These are phyloP conservation scores for Durusdinium trenchii DNA, from an alignment of 73 alveolate genomes.

Conservation along the genomic window DNA sequence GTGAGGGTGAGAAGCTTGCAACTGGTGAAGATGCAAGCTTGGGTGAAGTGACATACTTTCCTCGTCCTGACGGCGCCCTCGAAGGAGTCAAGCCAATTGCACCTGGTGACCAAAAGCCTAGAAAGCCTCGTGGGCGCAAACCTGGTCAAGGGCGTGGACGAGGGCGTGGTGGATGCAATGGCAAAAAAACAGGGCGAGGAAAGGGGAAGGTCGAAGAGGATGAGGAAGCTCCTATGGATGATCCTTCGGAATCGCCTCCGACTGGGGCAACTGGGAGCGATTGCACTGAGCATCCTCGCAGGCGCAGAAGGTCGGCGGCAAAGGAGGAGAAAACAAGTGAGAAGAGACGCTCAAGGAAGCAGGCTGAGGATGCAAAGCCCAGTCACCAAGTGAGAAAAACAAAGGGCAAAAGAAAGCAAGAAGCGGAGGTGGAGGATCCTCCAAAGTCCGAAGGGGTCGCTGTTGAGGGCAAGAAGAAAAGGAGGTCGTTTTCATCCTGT, in stretches of 20 bases:
- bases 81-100: neutral
- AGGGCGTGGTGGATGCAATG: neutral
- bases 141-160: neutral
- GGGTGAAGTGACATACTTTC: too few relatives aligned
- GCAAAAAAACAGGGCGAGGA: neutral
- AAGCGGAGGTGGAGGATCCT: neutral
- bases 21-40: too few relatives aligned
- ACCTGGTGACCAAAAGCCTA: neutral
- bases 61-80: neutral
- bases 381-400: neutral
- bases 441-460: too few relatives aligned
- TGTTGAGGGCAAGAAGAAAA: neutral
- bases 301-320: neutral
- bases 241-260: neutral
- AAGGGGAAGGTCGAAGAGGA: neutral
- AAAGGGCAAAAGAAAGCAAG: neutral
- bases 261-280: neutral
- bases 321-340: neutral
- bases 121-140: too few relatives aligned
- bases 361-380: neutral
- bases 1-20: too few relatives aligned
- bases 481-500: neutral
- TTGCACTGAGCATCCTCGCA: neutral
- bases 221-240: neutral
- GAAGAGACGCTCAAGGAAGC: neutral